These are phyloP conservation scores for Camellia granthamiana DNA, from an alignment of 148 eudicot species.

Conservation along the genomic window DNA sequence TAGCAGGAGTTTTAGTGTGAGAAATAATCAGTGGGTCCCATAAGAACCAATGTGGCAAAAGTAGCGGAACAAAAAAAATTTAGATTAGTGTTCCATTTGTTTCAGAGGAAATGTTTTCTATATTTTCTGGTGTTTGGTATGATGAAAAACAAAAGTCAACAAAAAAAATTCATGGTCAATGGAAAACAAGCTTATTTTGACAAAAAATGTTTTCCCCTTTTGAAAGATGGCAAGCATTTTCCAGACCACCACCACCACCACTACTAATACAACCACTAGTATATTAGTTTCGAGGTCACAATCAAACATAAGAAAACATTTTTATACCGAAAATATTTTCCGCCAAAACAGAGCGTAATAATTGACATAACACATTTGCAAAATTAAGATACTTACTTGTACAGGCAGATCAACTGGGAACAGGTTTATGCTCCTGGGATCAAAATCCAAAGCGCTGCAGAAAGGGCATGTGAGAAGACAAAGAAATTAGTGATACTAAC, in stretches of 20 bases:
- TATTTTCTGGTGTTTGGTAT: no score
- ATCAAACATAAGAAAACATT: neutral
- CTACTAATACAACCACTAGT: no score
- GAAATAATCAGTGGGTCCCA: neutral
- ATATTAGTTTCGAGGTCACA: neutral
- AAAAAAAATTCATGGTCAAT: no score
- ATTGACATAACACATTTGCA: neutral
- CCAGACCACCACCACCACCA: no score
- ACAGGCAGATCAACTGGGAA: conserved; percentile 51
- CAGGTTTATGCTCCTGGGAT: conserved; percentile 60
- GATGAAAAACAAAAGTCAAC: no score
- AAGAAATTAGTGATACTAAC: neutral
- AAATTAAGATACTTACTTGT: conserved; percentile 39
- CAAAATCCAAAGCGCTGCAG: conserved; percentile 66
- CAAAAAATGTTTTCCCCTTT: no score
- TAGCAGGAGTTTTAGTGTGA: neutral
- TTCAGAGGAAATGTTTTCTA: no score
- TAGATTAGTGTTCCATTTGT: no score
- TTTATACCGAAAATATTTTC: no score
- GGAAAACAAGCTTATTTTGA: no score
- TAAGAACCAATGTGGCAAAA: neutral
- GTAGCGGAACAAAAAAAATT: no score
- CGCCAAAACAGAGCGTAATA: neutral
- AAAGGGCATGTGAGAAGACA: conserved; percentile 9
- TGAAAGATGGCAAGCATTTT: no score